These are phyloP conservation scores for Talaromyces sp. DNA, from an alignment of 2,329 filamentous ascomycete species.

Conservation along the genomic window DNA sequence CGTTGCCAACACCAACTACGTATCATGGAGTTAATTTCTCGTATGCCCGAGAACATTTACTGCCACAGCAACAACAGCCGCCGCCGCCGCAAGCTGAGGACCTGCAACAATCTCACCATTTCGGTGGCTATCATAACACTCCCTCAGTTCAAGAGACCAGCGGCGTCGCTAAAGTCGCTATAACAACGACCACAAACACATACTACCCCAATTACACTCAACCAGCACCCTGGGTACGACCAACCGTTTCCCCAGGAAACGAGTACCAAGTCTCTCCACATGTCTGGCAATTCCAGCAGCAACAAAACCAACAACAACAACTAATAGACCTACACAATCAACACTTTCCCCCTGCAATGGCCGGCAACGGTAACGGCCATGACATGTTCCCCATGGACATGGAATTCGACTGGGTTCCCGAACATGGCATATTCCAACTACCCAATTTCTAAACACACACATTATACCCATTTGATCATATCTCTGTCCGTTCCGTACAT, in stretches of 20 bases:
- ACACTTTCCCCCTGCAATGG: neutral
- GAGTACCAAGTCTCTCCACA: constrained; percentile 10
- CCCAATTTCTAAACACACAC: constrained; percentile 14
- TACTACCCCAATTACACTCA: constrained; percentile 14
- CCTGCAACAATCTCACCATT: neutral
- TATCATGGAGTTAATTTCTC: constrained; percentile 4
- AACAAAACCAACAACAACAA: constrained; percentile 3
- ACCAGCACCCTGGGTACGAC: neutral
- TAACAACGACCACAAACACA: neutral
- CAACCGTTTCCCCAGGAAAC: neutral
- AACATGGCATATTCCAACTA: constrained; percentile 20
- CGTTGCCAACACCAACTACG: constrained; percentile 9
- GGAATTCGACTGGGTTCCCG: constrained; percentile 23
- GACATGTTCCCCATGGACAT: constrained; percentile 18
- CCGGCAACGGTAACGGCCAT: neutral
- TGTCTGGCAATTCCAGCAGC: constrained; percentile 14
- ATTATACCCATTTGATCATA: neutral
- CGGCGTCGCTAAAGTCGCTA: neutral
- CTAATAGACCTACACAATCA: neutral
- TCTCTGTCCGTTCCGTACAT: neutral
- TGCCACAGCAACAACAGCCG: constrained; percentile 7
- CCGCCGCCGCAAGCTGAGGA: neutral
- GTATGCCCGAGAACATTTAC: constrained; percentile 5
- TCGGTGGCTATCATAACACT: neutral
- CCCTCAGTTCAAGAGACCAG: constrained; percentile 1